These are phyloP conservation scores for Ogataea paraovalis DNA, from an alignment of 805 yeast genomes.

Conservation along the genomic window DNA sequence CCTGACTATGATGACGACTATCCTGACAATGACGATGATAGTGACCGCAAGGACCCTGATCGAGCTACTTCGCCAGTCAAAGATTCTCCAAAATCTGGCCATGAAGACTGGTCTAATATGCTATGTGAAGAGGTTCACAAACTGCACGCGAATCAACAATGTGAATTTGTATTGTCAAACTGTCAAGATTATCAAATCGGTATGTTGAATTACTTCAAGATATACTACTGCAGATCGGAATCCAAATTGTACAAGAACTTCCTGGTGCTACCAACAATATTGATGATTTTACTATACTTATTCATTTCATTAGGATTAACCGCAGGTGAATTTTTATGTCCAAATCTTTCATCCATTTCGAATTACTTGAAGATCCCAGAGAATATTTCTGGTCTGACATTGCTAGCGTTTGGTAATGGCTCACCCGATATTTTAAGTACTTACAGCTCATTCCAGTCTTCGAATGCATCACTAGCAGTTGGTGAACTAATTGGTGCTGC, in stretches of 20 bases:
- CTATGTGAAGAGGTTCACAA: conserved; percentile 21
- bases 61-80: background rate
- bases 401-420: conserved; percentile 89
- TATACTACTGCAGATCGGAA: conserved; percentile 29
- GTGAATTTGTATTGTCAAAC: conserved; percentile 24
- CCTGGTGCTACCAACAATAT: conserved; percentile 20
- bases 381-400: conserved; percentile 80
- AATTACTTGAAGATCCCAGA: conserved; percentile 64
- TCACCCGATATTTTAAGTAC: conserved; percentile 88
- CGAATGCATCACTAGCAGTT: conserved; percentile 70
- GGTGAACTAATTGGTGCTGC: conserved; percentile 94
- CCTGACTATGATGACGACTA: background rate
- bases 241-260: conserved; percentile 10
- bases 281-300: conserved; percentile 31
- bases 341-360: conserved; percentile 72
- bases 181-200: conserved; percentile 29
- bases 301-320: conserved; percentile 72
- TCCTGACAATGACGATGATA: background rate
- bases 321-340: conserved; percentile 81
- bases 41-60: background rate
- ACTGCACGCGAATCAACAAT: conserved; percentile 23
- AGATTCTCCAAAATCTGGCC: background rate
- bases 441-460: conserved; percentile 69
- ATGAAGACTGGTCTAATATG: conserved; percentile 3
- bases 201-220: conserved; percentile 23